These are phyloP conservation scores for Stenocarpella maydis DNA, from an alignment of 2,329 filamentous ascomycete genomes.

Conservation along the genomic window DNA sequence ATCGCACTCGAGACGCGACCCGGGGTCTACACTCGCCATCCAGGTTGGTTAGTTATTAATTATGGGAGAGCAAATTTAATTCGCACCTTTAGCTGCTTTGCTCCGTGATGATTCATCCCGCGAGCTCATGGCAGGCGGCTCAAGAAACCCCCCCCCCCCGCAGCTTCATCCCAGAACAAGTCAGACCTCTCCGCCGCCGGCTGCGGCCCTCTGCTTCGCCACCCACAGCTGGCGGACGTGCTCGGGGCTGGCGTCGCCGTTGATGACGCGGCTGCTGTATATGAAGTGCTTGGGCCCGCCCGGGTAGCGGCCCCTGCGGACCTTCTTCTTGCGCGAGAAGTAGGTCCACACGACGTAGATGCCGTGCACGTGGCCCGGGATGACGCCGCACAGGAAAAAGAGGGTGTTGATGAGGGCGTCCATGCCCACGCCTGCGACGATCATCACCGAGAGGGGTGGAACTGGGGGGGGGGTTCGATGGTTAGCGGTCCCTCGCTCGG, in stretches of 20 bases:
- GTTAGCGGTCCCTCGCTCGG: not conserved
- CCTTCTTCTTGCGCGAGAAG: conserved; percentile 33
- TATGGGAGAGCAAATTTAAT: no score
- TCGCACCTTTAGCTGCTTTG: no score
- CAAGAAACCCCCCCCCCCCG: no score
- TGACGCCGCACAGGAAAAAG: conserved; percentile 36
- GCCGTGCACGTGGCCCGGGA: conserved; percentile 35
- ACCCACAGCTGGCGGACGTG: conserved; percentile 29
- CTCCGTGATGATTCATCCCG: no score
- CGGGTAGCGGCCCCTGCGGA: conserved; percentile 31
- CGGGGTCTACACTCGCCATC: conserved; percentile 3
- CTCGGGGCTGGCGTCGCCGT: conserved; percentile 32
- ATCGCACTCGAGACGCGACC: not conserved
- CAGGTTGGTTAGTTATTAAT: no score
- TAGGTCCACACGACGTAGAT: conserved; percentile 35
- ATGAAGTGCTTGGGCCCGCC: conserved; percentile 31
- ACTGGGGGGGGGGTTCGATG: not conserved
- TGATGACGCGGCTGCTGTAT: conserved; percentile 30
- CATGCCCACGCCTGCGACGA: conserved; percentile 60
- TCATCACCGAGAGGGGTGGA: conserved; percentile 32
- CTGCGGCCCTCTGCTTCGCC: conserved; percentile 25
- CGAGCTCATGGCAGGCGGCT: no score
- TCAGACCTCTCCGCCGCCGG: no score
- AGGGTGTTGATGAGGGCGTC: conserved; percentile 59
- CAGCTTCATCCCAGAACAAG: no score